These are phyloP conservation scores for Poterioochromonas sp. DNA, from an alignment of 352 stramenopile species.

Conservation along the genomic window DNA sequence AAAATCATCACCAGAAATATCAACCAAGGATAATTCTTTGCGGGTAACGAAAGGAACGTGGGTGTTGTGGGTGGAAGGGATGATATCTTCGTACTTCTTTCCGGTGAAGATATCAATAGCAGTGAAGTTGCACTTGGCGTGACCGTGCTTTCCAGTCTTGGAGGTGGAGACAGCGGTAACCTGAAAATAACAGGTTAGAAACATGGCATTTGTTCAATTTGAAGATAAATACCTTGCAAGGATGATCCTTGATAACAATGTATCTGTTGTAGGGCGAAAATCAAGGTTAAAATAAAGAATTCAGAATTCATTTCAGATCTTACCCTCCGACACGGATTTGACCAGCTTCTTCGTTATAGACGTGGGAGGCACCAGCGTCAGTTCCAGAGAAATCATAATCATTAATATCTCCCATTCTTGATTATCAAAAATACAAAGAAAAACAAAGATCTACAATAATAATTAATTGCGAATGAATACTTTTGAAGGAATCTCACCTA, in stretches of 20 bases:
- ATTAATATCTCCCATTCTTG: slow-evolving; percentile 16
- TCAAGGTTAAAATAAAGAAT: slow-evolving; percentile 30
- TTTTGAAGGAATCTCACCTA: too few relatives aligned
- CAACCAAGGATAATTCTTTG: slow-evolving; percentile 92
- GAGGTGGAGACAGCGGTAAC: slow-evolving; percentile 93
- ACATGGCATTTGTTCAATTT: background rate
- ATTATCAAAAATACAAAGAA: too few relatives aligned
- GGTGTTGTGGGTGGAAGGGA: slow-evolving; percentile 95
- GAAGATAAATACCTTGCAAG: slow-evolving; percentile 80
- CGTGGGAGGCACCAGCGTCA: slow-evolving; percentile 90
- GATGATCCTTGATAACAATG: slow-evolving; percentile 99
- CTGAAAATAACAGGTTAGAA: slow-evolving; percentile 29
- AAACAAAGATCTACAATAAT: too few relatives aligned
- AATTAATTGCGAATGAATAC: too few relatives aligned
- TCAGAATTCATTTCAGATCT: slow-evolving; percentile 36
- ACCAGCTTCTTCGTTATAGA: slow-evolving; percentile 93
- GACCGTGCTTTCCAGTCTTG: slow-evolving; percentile 99
- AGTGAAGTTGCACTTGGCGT: slow-evolving; percentile 99
- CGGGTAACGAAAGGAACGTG: slow-evolving; percentile 92
- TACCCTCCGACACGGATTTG: slow-evolving; percentile 95
- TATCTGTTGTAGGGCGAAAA: slow-evolving; percentile 59
- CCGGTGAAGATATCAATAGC: slow-evolving; percentile 99
- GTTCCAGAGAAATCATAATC: slow-evolving; percentile 21
- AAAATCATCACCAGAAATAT: slow-evolving; percentile 96
- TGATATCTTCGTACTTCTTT: slow-evolving; percentile 99